phyloP scores from a whole-genome alignment of 768 basidiomycete species.

The Termitomyces bulborhizus region DNA sequence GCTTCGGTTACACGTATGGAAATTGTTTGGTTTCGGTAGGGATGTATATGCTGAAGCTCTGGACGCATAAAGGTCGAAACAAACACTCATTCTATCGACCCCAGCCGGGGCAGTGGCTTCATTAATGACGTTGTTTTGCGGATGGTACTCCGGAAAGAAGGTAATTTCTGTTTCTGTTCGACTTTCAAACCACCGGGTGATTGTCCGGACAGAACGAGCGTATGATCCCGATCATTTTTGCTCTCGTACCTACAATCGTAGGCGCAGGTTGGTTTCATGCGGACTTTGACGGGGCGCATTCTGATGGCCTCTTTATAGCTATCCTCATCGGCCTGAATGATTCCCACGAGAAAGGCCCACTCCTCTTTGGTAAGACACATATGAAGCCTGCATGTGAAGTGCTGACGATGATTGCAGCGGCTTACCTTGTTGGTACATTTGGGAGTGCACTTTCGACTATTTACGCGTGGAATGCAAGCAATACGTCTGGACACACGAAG shows the following conservation, averaged over 20 bases:
- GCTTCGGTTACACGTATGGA: conserved; percentile 57
- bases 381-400: not conserved
- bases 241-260: conserved; percentile 51
- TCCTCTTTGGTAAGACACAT: conserved; percentile 43
- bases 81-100: conserved; percentile 54
- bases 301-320: conserved; percentile 19
- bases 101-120: conserved; percentile 49
- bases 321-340: conserved; percentile 50
- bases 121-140: conserved; percentile 42
- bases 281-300: not conserved
- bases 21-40: not conserved
- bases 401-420: conserved; percentile 23
- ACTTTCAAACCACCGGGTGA: not conserved
- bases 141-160: conserved; percentile 64
- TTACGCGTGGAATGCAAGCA: conserved; percentile 61
- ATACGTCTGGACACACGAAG: conserved; percentile 62
- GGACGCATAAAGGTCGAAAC: conserved; percentile 36
- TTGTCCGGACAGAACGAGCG: conserved; percentile 37
- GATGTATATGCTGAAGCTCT: not conserved
- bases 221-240: conserved; percentile 55
- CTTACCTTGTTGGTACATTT: conserved; percentile 48
- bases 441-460: conserved; percentile 53
- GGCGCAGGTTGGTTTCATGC: conserved; percentile 37
- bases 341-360: conserved; percentile 39
- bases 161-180: conserved; percentile 18